Percentiles rank a stretch among this genome's conserved stretches.
Conservation (phyloP, 1,139 yeast genomes). For the Debaryomyces coudertii region DNA sequence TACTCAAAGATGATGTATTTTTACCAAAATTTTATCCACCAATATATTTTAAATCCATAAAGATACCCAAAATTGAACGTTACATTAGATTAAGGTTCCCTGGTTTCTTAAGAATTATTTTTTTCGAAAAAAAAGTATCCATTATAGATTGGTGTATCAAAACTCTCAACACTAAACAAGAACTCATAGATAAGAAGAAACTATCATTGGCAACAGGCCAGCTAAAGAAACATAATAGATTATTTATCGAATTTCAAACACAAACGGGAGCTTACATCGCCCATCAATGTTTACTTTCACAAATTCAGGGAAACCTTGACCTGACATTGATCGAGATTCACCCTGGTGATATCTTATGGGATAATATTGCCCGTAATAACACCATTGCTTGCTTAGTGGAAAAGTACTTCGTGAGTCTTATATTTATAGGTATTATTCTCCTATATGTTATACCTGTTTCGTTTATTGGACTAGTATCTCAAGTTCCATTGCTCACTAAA, state of each 20-base stretch:
- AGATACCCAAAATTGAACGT: constrained; percentile 32
- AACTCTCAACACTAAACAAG: constrained; percentile 22
- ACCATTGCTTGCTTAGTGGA: constrained; percentile 36
- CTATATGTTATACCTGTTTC: constrained; percentile 77
- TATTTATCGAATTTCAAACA: constrained; percentile 55
- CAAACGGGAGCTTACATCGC: constrained; percentile 55
- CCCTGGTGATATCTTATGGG: constrained; percentile 65
- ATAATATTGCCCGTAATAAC: constrained; percentile 46
- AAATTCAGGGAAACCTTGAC: constrained; percentile 44
- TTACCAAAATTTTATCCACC: constrained; percentile 39
- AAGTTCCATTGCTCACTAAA: constrained; percentile 59
- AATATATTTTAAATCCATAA: constrained; percentile 22
- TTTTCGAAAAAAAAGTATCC: constrained; percentile 24
- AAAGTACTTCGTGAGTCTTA: constrained; percentile 42
- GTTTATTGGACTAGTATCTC: constrained; percentile 66
- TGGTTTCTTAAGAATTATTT: constrained; percentile 33
- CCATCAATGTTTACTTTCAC: constrained; percentile 54
- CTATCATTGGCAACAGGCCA: constrained; percentile 20
- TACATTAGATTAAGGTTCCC: constrained; percentile 28
- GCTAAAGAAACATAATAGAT: constrained; percentile 38
- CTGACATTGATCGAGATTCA: constrained; percentile 51
- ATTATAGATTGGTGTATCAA: constrained; percentile 34
- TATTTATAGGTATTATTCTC: constrained; percentile 51
- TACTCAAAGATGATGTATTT: neutral
- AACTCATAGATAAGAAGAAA: constrained; percentile 27